Evolutionary conservation across 441 rosid species (phyloP).

Genomic region (Pelargonium cotyledonis): DNA sequence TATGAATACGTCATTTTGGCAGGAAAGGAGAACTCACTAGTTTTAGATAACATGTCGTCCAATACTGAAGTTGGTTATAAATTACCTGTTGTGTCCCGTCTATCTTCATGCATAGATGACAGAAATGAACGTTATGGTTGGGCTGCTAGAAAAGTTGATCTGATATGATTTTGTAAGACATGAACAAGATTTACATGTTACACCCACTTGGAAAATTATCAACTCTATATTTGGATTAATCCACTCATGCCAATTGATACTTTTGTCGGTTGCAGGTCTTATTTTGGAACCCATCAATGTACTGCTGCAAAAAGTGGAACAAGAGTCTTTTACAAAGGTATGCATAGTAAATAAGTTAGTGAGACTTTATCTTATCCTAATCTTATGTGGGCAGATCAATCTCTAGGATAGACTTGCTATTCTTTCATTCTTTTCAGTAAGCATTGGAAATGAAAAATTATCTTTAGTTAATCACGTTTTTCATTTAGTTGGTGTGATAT

Average conservation of each 20-base stretch:
- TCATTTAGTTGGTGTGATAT: background rate
- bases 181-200: background rate
- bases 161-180: background rate
- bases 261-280: slow-evolving; percentile 48
- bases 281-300: slow-evolving; percentile 54
- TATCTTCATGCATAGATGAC: background rate
- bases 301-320: slow-evolving; percentile 65
- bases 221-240: background rate
- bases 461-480: background rate
- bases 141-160: background rate
- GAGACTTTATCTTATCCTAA: background rate
- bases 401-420: background rate
- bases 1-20: background rate
- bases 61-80: background rate
- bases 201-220: background rate
- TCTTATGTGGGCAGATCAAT: background rate
- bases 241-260: background rate
- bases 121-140: background rate
- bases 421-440: background rate
- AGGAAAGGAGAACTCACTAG: slow-evolving; percentile 3
- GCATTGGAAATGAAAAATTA: background rate
- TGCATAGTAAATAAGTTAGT: background rate
- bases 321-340: slow-evolving; percentile 79
- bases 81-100: background rate
- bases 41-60: background rate